Percentiles rank a stretch among this genome's conserved stretches.
phyloP scores from a whole-genome alignment of 345 rosid genomes.

The Citrus mangshanensis region DNA sequence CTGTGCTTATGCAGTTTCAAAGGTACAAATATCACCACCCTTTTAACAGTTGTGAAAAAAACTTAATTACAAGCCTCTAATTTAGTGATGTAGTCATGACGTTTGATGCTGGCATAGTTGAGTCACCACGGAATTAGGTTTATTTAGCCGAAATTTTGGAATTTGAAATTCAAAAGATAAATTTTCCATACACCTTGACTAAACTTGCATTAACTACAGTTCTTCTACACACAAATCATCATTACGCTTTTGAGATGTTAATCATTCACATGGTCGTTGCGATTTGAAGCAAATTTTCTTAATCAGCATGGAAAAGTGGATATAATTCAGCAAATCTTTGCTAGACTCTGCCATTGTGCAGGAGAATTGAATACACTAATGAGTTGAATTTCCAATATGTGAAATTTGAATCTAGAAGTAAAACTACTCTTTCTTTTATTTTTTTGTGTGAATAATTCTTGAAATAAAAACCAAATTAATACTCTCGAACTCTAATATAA shows the following conservation, averaged over 20 bases:
- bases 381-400: neutral
- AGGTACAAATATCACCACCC: too few relatives aligned
- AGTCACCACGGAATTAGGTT: neutral
- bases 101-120: neutral
- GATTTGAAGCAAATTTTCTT: neutral
- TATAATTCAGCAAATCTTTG: neutral
- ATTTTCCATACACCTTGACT: slow-evolving; percentile 9
- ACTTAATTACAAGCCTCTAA: neutral
- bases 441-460: neutral
- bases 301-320: neutral
- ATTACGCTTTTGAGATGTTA: neutral
- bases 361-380: neutral
- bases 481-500: neutral
- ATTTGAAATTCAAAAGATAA: neutral
- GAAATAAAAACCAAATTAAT: too few relatives aligned
- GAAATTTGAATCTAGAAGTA: neutral
- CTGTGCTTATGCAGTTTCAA: too few relatives aligned
- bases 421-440: neutral
- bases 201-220: neutral
- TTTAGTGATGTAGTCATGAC: slow-evolving; percentile 6
- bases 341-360: neutral
- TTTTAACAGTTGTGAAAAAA: neutral
- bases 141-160: slow-evolving; percentile 9
- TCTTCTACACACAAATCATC: neutral
- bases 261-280: neutral